These are phyloP conservation scores for Draba incana DNA, from an alignment of 345 rosid genomes.

Conservation along the genomic window DNA sequence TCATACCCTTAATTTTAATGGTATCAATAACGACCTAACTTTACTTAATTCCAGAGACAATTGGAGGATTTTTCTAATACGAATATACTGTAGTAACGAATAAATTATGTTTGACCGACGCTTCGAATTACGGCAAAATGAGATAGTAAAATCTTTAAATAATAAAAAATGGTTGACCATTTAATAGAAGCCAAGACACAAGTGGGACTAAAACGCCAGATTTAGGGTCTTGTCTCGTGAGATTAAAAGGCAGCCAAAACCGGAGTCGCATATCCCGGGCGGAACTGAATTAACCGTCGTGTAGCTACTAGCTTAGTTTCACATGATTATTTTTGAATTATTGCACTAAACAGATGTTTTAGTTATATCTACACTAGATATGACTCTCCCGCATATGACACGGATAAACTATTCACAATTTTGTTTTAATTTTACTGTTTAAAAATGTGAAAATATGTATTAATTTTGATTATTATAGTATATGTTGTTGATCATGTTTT, in stretches of 20 bases:
- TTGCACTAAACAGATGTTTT: constrained; percentile 26
- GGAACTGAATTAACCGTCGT: constrained; percentile 41
- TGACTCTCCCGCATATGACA: too few relatives aligned
- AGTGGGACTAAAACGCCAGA: constrained; percentile 36
- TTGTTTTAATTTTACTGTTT: too few relatives aligned
- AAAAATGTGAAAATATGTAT: too few relatives aligned
- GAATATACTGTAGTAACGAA: neutral
- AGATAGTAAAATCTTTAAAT: neutral
- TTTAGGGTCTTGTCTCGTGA: constrained; percentile 41
- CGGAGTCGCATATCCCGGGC: constrained; percentile 33
- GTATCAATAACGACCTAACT: constrained; percentile 34
- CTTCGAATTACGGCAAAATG: constrained; percentile 21
- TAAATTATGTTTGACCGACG: constrained; percentile 44
- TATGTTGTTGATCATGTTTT: too few relatives aligned
- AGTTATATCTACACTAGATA: constrained; percentile 27
- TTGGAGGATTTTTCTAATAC: constrained; percentile 21
- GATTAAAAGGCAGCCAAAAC: constrained; percentile 33
- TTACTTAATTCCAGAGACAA: constrained; percentile 34
- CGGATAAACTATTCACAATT: too few relatives aligned
- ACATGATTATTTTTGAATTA: constrained; percentile 20
- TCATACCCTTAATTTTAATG: constrained; percentile 21
- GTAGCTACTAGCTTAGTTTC: constrained; percentile 16
- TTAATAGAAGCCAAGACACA: constrained; percentile 26
- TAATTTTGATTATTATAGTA: too few relatives aligned
- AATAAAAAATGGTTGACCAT: constrained; percentile 43